These are phyloP conservation scores for Leishmania turanica DNA, from an alignment of 208 protist genomes.

Conservation along the genomic window DNA sequence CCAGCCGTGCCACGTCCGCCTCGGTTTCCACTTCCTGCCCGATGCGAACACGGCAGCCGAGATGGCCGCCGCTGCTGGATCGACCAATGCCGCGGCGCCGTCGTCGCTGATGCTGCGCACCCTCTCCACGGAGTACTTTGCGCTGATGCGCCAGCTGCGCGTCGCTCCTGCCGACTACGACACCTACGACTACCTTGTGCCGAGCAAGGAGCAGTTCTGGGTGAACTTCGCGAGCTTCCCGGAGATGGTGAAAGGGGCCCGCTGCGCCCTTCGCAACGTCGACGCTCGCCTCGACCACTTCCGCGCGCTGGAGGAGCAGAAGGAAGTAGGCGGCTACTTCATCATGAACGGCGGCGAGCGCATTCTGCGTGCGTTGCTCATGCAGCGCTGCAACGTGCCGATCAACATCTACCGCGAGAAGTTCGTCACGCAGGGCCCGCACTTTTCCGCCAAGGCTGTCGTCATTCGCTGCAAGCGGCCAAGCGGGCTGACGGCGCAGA, in stretches of 20 bases:
- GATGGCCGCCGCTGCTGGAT: constrained; percentile 12
- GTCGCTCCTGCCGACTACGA: constrained; percentile 52
- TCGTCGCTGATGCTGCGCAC: constrained; percentile 45
- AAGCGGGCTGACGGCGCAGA: constrained; percentile 94
- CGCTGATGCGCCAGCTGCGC: constrained; percentile 66
- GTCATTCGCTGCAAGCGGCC: constrained; percentile 94
- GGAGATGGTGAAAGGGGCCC: constrained; percentile 83
- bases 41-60: constrained; percentile 27
- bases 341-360: constrained; percentile 98
- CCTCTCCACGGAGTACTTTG: constrained; percentile 66
- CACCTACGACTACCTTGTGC: constrained; percentile 65
- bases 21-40: constrained; percentile 75
- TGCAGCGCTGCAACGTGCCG: constrained; percentile 95
- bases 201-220: constrained; percentile 84
- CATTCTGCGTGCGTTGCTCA: constrained; percentile 96
- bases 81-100: constrained; percentile 1
- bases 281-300: constrained; percentile 71
- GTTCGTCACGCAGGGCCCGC: constrained; percentile 91
- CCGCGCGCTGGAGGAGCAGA: constrained; percentile 91
- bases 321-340: constrained; percentile 99
- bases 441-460: constrained; percentile 96
- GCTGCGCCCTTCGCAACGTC: constrained; percentile 76
- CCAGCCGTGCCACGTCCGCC: constrained; percentile 79
- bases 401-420: constrained; percentile 91
- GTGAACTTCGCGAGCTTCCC: constrained; percentile 77